Conservation (phyloP, 352 stramenopile species). For the Plasmopara viticola region DNA sequence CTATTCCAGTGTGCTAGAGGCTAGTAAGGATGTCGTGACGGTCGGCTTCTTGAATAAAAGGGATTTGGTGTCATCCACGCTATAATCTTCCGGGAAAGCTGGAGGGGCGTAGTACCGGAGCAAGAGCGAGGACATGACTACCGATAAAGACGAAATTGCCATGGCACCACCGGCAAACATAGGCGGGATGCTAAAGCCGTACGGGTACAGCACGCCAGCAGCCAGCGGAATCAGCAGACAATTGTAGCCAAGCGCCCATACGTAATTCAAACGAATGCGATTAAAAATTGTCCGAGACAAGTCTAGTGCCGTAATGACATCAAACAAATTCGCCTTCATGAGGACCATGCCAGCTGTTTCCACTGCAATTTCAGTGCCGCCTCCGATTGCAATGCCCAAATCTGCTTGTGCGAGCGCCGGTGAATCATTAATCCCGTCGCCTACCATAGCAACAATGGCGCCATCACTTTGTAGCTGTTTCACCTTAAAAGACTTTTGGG, state of each 20-base stretch:
- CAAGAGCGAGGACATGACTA: conserved; percentile 92
- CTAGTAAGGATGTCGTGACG: conserved; percentile 61
- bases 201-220: conserved; percentile 94
- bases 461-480: conserved; percentile 87
- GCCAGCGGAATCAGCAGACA: conserved; percentile 94
- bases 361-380: conserved; percentile 95
- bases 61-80: conserved; percentile 63
- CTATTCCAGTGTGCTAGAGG: conserved; percentile 58
- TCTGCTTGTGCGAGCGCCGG: conserved; percentile 95
- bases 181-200: conserved; percentile 90
- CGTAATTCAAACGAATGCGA: conserved; percentile 96
- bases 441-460: conserved; percentile 93
- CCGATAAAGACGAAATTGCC: conserved; percentile 94
- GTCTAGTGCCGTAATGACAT: conserved; percentile 96
- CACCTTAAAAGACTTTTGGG: conserved; percentile 91
- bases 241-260: conserved; percentile 99
- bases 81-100: conserved; percentile 48
- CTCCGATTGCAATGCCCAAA: conserved; percentile 95
- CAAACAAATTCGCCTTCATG: conserved; percentile 85
- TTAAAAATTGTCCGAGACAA: conserved; percentile 94
- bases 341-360: conserved; percentile 95
- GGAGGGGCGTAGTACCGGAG: conserved; percentile 89
- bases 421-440: conserved; percentile 98
- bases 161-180: conserved; percentile 95
- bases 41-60: conserved; percentile 79